Base-by-base conservation (phyloP, 345 rosid genomes). In the Arabidopsis arenosa region DNA sequence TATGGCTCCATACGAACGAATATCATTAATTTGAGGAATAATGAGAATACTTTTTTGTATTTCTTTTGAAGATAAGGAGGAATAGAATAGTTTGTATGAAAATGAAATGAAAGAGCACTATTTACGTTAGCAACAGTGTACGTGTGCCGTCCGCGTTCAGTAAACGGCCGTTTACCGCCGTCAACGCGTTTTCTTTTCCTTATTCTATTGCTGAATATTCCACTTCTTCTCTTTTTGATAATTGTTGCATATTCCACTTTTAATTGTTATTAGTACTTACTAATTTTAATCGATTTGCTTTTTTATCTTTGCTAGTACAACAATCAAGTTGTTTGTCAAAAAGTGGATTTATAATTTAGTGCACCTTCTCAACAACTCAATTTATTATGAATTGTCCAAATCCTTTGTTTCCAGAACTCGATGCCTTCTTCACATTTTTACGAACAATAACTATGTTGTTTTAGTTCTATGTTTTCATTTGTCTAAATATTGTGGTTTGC, bases 141-240 rank as follows among this genome's bases (percentile, higher is more conserved):
- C 76, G 80, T 64, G 80, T 77, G 17, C 43, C 47, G 35, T 63
- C 53, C 66, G 80, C 59, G 80, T 70, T 47, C 28, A 35, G 59
- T 62, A 70, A 63, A 71, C 61, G 66, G 23, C 43, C 75, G 66
- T 63, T 54, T 70, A 76, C 70, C 41, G 59, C 80, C 66, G 66
- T 76, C 71, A 70, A 63, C 70, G 72, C 71, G 80, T 70, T 76
- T 61, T 63, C 49, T 7, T 70, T 70, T 35, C 15, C 5, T 23
- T 56, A 51, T 72, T 37, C 33, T 15, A 35, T 21, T 40, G 49
- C 48, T 28, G 32, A 28, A 65, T 53, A 63, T 73, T 63, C 62
- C 7, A 43, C 49, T 47, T 47, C 49, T 43, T 43, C 15, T 43
- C 13, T 6, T 13, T 43, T 43, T 43, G 48, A 43, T 43, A 5